Percentiles rank a stretch among this genome's conserved stretches.
phyloP scores from a whole-genome alignment of 2,329 filamentous ascomycete genomes.

The Tolypocladium ophioglossoides region DNA sequence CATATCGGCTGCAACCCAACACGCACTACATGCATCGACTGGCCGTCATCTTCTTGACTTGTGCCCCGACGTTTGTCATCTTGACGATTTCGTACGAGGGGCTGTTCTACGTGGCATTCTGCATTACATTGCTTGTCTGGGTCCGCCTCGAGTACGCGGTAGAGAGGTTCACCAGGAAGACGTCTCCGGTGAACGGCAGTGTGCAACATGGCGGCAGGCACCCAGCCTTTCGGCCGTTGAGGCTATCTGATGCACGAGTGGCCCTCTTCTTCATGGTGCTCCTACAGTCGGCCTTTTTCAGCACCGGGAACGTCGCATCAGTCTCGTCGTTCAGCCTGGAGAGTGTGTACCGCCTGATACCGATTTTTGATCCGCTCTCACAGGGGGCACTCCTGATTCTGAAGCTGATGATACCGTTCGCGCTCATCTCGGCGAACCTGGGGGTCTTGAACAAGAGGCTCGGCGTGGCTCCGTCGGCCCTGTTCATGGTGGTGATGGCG shows the following conservation, averaged over 20 bases:
- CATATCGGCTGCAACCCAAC: slow-evolving; percentile 72
- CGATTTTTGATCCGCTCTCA: slow-evolving; percentile 86
- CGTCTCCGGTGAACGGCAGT: background rate
- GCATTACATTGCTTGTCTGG: slow-evolving; percentile 73
- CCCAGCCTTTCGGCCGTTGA: slow-evolving; percentile 50
- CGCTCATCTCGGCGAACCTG: slow-evolving; percentile 84
- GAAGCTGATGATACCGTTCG: slow-evolving; percentile 90
- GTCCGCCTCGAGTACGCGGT: slow-evolving; percentile 81
- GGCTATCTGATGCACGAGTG: slow-evolving; percentile 74
- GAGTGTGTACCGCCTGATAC: slow-evolving; percentile 76
- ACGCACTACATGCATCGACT: slow-evolving; percentile 85
- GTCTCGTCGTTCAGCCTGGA: slow-evolving; percentile 90
- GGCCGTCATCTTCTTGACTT: slow-evolving; percentile 81
- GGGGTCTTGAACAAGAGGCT: slow-evolving; percentile 81
- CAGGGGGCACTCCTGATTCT: slow-evolving; percentile 79
- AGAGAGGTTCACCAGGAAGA: slow-evolving; percentile 13
- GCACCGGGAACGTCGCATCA: slow-evolving; percentile 91
- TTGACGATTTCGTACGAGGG: slow-evolving; percentile 96
- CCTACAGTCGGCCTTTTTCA: slow-evolving; percentile 92
- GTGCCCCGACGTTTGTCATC: slow-evolving; percentile 88
- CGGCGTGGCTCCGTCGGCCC: slow-evolving; percentile 72
- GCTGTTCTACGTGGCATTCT: slow-evolving; percentile 89
- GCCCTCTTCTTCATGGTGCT: slow-evolving; percentile 93
- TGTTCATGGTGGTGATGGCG: slow-evolving; percentile 93
- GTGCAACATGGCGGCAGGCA: background rate